Conservation (phyloP, 2,329 filamentous ascomycete species). For the Sporothrix phasma region DNA sequence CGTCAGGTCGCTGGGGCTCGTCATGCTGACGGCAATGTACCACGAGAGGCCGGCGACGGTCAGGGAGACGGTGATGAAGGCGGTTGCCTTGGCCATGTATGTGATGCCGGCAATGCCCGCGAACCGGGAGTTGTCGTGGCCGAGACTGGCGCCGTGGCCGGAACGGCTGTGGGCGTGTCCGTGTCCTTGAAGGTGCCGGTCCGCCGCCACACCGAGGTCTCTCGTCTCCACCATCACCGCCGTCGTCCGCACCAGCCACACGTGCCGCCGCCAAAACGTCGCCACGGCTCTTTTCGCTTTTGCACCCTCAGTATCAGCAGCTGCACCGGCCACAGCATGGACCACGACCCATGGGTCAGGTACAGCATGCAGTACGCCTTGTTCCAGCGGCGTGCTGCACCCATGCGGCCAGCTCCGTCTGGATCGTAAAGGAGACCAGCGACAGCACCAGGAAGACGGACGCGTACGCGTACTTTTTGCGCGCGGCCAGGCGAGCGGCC, state of each 20-base stretch:
- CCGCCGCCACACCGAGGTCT: slow-evolving; percentile 45
- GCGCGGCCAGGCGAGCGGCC: slow-evolving; percentile 53
- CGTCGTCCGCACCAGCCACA: slow-evolving; percentile 41
- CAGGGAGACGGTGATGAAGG: slow-evolving; percentile 72
- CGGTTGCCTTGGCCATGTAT: slow-evolving; percentile 72
- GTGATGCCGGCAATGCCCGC: no score
- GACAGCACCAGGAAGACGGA: slow-evolving; percentile 73
- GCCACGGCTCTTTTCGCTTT: slow-evolving; percentile 67
- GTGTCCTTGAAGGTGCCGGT: background rate
- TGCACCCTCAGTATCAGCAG: slow-evolving; percentile 70
- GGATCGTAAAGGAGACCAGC: slow-evolving; percentile 78
- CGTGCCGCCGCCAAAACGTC: slow-evolving; percentile 67
- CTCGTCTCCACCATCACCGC: slow-evolving; percentile 77
- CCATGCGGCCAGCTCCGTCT: slow-evolving; percentile 92
- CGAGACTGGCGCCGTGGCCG: background rate
- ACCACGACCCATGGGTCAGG: slow-evolving; percentile 91
- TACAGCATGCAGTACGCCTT: slow-evolving; percentile 99
- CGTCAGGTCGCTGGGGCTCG: slow-evolving; percentile 84
- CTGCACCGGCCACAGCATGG: slow-evolving; percentile 77
- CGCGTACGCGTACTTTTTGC: slow-evolving; percentile 76
- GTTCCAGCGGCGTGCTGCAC: slow-evolving; percentile 91
- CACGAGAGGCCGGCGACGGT: slow-evolving; percentile 87
- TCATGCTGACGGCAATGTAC: slow-evolving; percentile 92
- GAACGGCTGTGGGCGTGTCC: no score
- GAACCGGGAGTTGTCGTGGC: no score